phyloP scores from a whole-genome alignment of 2,329 filamentous ascomycete genomes.

The Zasmidium cellare region DNA sequence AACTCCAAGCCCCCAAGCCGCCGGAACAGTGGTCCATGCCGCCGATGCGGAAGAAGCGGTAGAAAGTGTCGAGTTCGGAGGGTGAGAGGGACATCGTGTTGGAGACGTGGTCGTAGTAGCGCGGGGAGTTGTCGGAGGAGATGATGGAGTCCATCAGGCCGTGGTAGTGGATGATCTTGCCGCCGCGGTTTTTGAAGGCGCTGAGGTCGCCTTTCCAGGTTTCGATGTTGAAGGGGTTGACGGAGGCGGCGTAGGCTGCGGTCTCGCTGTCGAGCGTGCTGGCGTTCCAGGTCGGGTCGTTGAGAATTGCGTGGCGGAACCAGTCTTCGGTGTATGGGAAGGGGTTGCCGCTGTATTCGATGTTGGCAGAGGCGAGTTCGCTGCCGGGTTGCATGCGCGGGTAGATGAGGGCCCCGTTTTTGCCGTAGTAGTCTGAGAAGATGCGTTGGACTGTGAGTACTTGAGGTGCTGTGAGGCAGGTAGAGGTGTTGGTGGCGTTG shows the following conservation, averaged over 20 bases:
- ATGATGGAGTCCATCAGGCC: slow-evolving; percentile 40
- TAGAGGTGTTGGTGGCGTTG: slow-evolving; percentile 34
- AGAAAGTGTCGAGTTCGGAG: slow-evolving; percentile 52
- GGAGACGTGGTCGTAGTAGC: slow-evolving; percentile 48
- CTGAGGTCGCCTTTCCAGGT: slow-evolving; percentile 46
- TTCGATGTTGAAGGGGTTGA: slow-evolving; percentile 39
- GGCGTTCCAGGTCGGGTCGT: slow-evolving; percentile 45
- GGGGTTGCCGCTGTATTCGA: slow-evolving; percentile 40
- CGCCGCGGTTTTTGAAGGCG: slow-evolving; percentile 40
- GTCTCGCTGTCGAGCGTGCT: slow-evolving; percentile 37
- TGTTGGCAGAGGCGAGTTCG: slow-evolving; percentile 37
- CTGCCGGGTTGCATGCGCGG: slow-evolving; percentile 53
- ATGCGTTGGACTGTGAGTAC: slow-evolving; percentile 42
- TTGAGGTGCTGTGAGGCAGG: slow-evolving; percentile 46
- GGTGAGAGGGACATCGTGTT: slow-evolving; percentile 46
- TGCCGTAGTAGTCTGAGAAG: slow-evolving; percentile 41
- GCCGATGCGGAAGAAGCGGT: slow-evolving; percentile 53
- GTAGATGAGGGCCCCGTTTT: slow-evolving; percentile 47
- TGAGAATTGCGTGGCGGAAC: slow-evolving; percentile 51
- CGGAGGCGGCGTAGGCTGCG: slow-evolving; percentile 35
- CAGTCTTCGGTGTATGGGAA: slow-evolving; percentile 49
- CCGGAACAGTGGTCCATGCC: slow-evolving; percentile 54
- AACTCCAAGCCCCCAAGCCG: slow-evolving; percentile 45
- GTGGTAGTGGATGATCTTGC: slow-evolving; percentile 50
- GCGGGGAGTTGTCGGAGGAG: slow-evolving; percentile 43